Evolutionary conservation across 1,284 basidiomycete species (phyloP).

Genomic region (Fomes fomentarius): DNA sequence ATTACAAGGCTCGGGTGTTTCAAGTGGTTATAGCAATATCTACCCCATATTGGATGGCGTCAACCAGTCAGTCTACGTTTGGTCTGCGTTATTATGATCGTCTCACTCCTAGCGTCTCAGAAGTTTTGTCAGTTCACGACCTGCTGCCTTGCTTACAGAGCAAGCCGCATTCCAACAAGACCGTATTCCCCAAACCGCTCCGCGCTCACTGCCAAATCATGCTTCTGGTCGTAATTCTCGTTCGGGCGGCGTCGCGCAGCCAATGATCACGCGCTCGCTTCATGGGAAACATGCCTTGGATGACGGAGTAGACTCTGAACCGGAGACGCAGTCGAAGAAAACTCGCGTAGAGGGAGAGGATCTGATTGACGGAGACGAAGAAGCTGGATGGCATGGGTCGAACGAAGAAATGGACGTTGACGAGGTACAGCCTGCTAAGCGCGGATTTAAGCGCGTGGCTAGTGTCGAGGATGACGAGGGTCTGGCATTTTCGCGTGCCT

Average conservation of each 20-base stretch:
- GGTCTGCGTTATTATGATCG: neutral
- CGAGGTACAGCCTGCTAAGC: constrained; percentile 32
- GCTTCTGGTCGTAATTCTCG: neutral
- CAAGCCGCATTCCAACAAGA: neutral
- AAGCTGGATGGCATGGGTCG: constrained; percentile 43
- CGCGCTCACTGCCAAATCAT: neutral
- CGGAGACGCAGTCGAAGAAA: constrained; percentile 51
- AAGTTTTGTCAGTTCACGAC: neutral
- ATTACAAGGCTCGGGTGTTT: neutral
- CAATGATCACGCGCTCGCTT: constrained; percentile 9
- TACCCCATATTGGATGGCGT: neutral
- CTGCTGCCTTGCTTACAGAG: neutral
- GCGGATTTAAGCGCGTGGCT: constrained; percentile 53
- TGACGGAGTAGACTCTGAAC: constrained; percentile 36
- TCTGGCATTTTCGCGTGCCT: constrained; percentile 15
- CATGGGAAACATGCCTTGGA: constrained; percentile 30
- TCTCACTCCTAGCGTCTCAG: neutral
- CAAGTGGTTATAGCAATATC: neutral
- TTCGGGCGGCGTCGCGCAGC: neutral
- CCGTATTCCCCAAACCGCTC: neutral
- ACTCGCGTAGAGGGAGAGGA: constrained; percentile 51
- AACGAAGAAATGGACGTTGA: constrained; percentile 32
- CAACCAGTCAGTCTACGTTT: neutral
- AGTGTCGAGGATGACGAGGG: constrained; percentile 42
- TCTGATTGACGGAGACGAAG: constrained; percentile 46